phyloP scores from a whole-genome alignment of 352 stramenopile species.

The Globisporangium parvum region DNA sequence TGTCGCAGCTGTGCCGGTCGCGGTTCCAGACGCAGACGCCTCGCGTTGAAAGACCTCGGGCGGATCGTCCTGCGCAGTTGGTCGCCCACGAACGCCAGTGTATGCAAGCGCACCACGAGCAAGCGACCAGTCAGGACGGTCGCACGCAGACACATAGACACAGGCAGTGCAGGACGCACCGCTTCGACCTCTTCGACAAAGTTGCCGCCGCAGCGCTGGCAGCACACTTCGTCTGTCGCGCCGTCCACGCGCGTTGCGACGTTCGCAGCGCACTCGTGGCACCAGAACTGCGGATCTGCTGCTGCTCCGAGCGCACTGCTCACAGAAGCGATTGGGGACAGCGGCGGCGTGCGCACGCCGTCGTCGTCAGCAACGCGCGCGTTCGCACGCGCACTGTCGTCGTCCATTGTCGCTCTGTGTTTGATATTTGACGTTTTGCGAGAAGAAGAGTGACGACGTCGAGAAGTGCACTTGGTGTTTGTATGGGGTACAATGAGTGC shows the following conservation, averaged over 20 bases:
- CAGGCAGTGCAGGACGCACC: conserved; percentile 16
- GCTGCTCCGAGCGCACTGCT: neutral
- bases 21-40: neutral
- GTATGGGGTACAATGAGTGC: too few relatives aligned
- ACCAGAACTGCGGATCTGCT: conserved; percentile 58
- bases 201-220: conserved; percentile 59
- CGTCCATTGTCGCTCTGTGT: too few relatives aligned
- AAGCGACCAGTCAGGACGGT: neutral
- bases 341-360: conserved; percentile 11
- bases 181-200: conserved; percentile 85
- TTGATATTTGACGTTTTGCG: too few relatives aligned
- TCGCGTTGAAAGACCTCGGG: conserved; percentile 40
- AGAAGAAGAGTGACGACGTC: too few relatives aligned
- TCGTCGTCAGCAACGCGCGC: neutral
- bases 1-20: neutral
- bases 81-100: neutral
- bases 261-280: conserved; percentile 61
- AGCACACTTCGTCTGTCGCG: conserved; percentile 63
- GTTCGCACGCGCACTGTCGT: neutral
- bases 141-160: neutral
- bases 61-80: conserved; percentile 44
- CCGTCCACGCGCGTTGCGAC: conserved; percentile 57
- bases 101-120: neutral
- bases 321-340: neutral
- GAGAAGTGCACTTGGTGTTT: too few relatives aligned